Conservation (phyloP, 2,329 filamentous ascomycete species). For the Penicillium sp. region DNA sequence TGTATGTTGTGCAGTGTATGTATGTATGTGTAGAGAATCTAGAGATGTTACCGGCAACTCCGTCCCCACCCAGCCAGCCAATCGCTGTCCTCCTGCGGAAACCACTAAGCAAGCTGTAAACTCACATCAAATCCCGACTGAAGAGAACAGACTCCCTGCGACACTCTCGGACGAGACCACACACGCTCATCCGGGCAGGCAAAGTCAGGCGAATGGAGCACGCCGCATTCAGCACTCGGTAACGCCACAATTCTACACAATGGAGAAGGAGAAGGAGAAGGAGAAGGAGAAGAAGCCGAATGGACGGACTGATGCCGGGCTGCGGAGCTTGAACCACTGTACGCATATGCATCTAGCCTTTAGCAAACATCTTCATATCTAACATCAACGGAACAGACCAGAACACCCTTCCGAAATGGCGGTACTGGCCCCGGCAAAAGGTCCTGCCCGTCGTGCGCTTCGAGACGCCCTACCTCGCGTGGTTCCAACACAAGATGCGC, state of each 20-base stretch:
- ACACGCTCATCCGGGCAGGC: too few relatives aligned
- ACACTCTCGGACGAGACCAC: too few relatives aligned
- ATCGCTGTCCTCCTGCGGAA: not conserved
- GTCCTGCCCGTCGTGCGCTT: slow-evolving; percentile 83
- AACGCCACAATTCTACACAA: slow-evolving; percentile 21
- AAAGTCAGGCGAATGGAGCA: slow-evolving; percentile 14
- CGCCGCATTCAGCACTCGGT: slow-evolving; percentile 5
- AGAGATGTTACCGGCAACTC: not conserved
- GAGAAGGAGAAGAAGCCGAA: slow-evolving; percentile 23
- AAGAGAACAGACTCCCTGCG: too few relatives aligned
- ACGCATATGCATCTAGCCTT: slow-evolving; percentile 19
- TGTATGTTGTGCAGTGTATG: too few relatives aligned
- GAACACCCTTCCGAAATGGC: slow-evolving; percentile 78
- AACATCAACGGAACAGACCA: slow-evolving; percentile 59
- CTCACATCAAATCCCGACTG: too few relatives aligned
- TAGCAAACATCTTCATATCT: not conserved
- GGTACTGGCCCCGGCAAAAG: slow-evolving; percentile 75
- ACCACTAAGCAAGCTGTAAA: too few relatives aligned
- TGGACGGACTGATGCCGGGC: slow-evolving; percentile 43
- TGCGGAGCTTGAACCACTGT: slow-evolving; percentile 77
- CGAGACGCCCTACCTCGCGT: slow-evolving; percentile 93
- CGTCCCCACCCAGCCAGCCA: not conserved
- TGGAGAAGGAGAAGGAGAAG: slow-evolving; percentile 37
- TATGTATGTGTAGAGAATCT: not conserved
- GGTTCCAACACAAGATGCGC: slow-evolving; percentile 74